Evolutionary conservation across 2,329 filamentous ascomycete species (phyloP).

Genomic region (Alternaria consortialis): DNA sequence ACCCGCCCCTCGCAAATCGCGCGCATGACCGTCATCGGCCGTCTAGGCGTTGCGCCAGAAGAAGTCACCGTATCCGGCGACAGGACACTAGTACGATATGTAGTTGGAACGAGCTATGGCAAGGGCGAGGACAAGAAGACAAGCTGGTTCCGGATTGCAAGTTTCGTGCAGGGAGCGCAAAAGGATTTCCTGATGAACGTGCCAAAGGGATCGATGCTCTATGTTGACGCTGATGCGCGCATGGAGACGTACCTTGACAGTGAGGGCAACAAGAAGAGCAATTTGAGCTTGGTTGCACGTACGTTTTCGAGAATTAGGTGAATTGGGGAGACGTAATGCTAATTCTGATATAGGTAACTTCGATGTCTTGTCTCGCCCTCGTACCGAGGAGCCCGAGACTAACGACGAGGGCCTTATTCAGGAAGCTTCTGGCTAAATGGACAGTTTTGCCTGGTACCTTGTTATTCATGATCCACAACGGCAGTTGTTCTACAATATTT

Average conservation of each 20-base stretch:
- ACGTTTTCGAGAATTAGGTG: slow-evolving; percentile 53
- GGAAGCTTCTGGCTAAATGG: slow-evolving; percentile 34
- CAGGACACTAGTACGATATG: slow-evolving; percentile 78
- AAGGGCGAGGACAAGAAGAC: slow-evolving; percentile 74
- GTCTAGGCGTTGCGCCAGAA: slow-evolving; percentile 83
- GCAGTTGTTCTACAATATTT: not conserved
- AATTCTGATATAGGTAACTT: slow-evolving; percentile 40
- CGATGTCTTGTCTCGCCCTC: slow-evolving; percentile 43
- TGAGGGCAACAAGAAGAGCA: slow-evolving; percentile 72
- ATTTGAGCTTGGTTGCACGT: slow-evolving; percentile 82
- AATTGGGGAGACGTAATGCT: slow-evolving; percentile 1
- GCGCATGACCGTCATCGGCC: slow-evolving; percentile 85
- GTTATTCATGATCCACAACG: not conserved
- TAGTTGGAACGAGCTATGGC: slow-evolving; percentile 75
- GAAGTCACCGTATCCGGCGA: slow-evolving; percentile 77
- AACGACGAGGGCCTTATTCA: slow-evolving; percentile 49
- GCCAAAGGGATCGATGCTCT: slow-evolving; percentile 84
- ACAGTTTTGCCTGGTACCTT: not conserved
- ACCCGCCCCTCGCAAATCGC: slow-evolving; percentile 71
- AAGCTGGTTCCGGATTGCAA: slow-evolving; percentile 84
- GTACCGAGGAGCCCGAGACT: slow-evolving; percentile 32
- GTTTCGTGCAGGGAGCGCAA: slow-evolving; percentile 75
- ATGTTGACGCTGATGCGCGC: slow-evolving; percentile 81
- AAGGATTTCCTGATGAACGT: slow-evolving; percentile 77
- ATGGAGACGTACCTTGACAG: slow-evolving; percentile 69